phyloP scores from a whole-genome alignment of 371 early-diverging fungal species.

The Rhizomucor pusillus region DNA sequence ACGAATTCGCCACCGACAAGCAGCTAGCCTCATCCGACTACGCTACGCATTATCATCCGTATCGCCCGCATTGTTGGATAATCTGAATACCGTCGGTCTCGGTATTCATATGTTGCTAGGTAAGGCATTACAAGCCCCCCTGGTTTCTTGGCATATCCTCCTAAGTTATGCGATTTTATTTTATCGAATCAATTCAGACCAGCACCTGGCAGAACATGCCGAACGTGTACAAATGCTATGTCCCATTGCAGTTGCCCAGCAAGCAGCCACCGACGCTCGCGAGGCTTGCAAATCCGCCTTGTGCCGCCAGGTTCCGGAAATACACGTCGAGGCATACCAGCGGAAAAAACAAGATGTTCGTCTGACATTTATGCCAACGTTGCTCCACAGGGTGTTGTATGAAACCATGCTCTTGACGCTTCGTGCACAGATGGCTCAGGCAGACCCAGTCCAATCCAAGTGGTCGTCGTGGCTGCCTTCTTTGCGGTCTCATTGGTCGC shows the following conservation, averaged over 20 bases:
- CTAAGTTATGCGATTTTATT: too few relatives aligned
- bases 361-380: constrained; percentile 59
- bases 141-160: too few relatives aligned
- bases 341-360: constrained; percentile 21
- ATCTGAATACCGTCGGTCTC: constrained; percentile 51
- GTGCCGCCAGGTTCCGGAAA: constrained; percentile 14
- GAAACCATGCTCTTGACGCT: constrained; percentile 63
- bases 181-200: background rate
- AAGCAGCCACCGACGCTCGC: constrained; percentile 64
- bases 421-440: constrained; percentile 39
- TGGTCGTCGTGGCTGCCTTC: too few relatives aligned
- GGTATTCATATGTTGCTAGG: constrained; percentile 62
- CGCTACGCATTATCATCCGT: constrained; percentile 38
- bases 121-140: constrained; percentile 24
- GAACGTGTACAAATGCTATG: constrained; percentile 58
- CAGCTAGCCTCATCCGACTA: constrained; percentile 34
- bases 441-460: background rate
- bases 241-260: constrained; percentile 59
- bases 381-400: constrained; percentile 67
- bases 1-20: constrained; percentile 33
- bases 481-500: constrained; percentile 7
- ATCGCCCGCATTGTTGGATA: constrained; percentile 25
- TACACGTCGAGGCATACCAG: constrained; percentile 12
- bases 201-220: background rate
- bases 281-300: constrained; percentile 45